Evolutionary conservation across 768 basidiomycete species (phyloP).

Genomic region (Gymnopilus dilepis): DNA sequence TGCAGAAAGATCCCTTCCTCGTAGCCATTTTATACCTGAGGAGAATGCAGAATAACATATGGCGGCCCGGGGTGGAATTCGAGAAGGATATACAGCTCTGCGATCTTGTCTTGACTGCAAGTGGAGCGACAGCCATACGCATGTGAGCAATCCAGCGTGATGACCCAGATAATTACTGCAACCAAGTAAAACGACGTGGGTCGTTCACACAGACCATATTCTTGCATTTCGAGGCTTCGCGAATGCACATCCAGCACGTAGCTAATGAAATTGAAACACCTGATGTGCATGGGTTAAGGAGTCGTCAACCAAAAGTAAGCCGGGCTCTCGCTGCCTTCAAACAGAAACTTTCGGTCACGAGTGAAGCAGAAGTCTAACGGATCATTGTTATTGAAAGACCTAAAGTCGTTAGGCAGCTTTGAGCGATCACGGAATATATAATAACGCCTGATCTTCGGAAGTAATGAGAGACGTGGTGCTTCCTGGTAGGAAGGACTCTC

Average conservation of each 20-base stretch:
- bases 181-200: not conserved
- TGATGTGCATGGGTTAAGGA: not conserved
- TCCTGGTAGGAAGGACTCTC: not conserved
- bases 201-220: not conserved
- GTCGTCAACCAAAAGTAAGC: not conserved
- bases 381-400: constrained; percentile 1
- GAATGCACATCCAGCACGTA: not conserved
- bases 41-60: not conserved
- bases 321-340: not conserved
- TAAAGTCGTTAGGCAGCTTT: not conserved
- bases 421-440: not conserved
- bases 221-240: not conserved
- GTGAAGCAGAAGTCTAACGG: not conserved
- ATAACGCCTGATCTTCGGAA: constrained; percentile 7
- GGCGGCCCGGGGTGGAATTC: not conserved
- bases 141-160: constrained; percentile 6
- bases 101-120: not conserved
- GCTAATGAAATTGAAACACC: not conserved
- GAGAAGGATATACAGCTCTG: not conserved
- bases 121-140: not conserved
- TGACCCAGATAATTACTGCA: not conserved
- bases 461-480: constrained; percentile 1
- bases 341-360: not conserved
- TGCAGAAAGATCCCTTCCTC: not conserved
- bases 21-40: not conserved